phyloP scores from a whole-genome alignment of 2,329 filamentous ascomycete species.

The Lasiodiplodia sp. region DNA sequence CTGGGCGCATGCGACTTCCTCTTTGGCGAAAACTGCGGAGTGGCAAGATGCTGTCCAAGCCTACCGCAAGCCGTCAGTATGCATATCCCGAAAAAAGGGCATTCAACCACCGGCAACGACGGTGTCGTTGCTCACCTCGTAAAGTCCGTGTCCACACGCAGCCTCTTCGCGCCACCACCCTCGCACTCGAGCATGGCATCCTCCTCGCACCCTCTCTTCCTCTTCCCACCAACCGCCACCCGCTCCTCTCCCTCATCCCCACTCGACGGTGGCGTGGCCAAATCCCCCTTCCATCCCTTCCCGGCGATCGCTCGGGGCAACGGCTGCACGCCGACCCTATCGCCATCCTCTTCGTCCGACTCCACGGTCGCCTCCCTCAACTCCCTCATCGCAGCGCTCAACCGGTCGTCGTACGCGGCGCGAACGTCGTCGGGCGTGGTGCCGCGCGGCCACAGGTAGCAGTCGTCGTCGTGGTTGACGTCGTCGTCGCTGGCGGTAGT shows the following conservation, averaged over 20 bases:
- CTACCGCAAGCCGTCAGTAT: not conserved
- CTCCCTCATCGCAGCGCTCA: conserved; percentile 1
- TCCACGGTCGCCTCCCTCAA: conserved; percentile 9
- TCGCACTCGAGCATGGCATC: not conserved
- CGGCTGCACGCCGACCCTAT: not conserved
- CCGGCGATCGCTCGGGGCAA: not conserved
- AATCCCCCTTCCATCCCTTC: not conserved
- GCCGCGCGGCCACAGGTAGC: conserved; percentile 2
- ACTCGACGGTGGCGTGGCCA: conserved; percentile 11
- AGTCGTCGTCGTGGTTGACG: not conserved
- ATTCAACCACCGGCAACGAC: not conserved
- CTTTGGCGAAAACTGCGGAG: not conserved
- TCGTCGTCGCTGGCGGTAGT: not conserved
- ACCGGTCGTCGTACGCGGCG: not conserved
- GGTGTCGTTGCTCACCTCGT: not conserved
- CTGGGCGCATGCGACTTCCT: not conserved
- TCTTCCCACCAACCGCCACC: not conserved
- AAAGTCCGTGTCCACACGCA: not conserved
- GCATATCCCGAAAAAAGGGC: not conserved
- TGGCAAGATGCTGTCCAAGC: not conserved
- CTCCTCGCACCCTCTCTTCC: not conserved
- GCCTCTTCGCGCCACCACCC: not conserved
- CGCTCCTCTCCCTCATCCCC: conserved; percentile 2
- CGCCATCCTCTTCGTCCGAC: not conserved
- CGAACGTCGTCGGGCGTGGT: conserved; percentile 14